Conservation (phyloP, 805 yeast species). For the Yamadazyma insecticola region DNA sequence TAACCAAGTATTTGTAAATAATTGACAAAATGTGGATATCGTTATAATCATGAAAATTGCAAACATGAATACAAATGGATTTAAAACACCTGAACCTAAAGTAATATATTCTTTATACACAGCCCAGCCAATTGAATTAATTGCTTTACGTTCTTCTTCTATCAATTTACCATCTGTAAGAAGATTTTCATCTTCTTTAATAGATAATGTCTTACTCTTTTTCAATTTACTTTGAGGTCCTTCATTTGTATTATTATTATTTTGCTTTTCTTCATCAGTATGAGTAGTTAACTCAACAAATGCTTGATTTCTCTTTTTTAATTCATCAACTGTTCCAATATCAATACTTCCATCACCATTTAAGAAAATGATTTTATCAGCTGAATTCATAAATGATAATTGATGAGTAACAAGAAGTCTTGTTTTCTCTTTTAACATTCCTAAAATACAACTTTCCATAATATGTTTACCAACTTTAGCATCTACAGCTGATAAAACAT, state of each 20-base stretch:
- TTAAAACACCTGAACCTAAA: conserved; percentile 47
- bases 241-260: neutral
- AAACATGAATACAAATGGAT: conserved; percentile 12
- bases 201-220: too few relatives aligned
- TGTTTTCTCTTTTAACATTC: conserved; percentile 21
- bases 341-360: conserved; percentile 27
- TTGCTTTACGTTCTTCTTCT: conserved; percentile 54
- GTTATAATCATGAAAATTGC: conserved; percentile 28
- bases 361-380: conserved; percentile 25
- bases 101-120: conserved; percentile 50
- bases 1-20: conserved; percentile 72
- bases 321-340: conserved; percentile 23
- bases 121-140: conserved; percentile 44
- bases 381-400: conserved; percentile 24
- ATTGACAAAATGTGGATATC: conserved; percentile 45
- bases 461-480: conserved; percentile 36
- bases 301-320: conserved; percentile 16
- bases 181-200: too few relatives aligned
- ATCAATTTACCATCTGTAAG: conserved; percentile 28
- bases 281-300: conserved; percentile 24
- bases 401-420: conserved; percentile 34
- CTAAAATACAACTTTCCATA: conserved; percentile 24
- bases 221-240: neutral
- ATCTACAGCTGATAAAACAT: conserved; percentile 34
- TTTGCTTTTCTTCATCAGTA: conserved; percentile 9